Evolutionary conservation across 169 alveolate species (phyloP).

Genomic region (Ichthyophthirius multifiliis): DNA sequence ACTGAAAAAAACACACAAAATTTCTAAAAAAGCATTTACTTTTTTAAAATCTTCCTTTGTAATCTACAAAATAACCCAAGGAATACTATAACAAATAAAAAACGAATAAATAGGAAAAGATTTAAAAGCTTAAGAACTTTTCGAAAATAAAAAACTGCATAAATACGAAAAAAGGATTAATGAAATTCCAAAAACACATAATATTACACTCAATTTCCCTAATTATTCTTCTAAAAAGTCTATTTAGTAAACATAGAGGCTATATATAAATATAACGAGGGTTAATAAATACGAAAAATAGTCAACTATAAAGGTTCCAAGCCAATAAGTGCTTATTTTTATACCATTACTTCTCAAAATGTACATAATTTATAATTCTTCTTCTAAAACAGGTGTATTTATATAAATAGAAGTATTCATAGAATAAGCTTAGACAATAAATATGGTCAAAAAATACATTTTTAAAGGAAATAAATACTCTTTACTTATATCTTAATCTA

Average conservation of each 20-base stretch:
- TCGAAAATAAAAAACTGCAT: neutral
- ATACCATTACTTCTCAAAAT: slow-evolving; percentile 32
- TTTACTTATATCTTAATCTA: neutral
- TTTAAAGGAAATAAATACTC: neutral
- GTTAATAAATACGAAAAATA: neutral
- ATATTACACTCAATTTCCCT: neutral
- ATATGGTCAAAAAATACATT: neutral
- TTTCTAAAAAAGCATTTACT: neutral
- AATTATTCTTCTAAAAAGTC: slow-evolving; percentile 5
- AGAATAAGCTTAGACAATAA: slow-evolving; percentile 17
- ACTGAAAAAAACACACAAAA: neutral
- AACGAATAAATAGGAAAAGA: neutral
- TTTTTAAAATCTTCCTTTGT: neutral
- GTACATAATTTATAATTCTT: slow-evolving; percentile 17
- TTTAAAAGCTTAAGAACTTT: neutral
- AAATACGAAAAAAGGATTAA: neutral
- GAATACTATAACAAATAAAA: neutral
- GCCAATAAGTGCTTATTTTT: slow-evolving; percentile 33
- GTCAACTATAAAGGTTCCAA: slow-evolving; percentile 36
- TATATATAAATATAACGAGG: neutral
- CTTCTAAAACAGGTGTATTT: slow-evolving; percentile 22
- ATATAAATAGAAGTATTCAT: slow-evolving; percentile 26
- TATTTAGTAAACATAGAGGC: neutral
- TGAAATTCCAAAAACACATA: slow-evolving; percentile 21
- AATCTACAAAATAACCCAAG: neutral